phyloP scores from a whole-genome alignment of 805 yeast species.

The Starmerella vitae region DNA sequence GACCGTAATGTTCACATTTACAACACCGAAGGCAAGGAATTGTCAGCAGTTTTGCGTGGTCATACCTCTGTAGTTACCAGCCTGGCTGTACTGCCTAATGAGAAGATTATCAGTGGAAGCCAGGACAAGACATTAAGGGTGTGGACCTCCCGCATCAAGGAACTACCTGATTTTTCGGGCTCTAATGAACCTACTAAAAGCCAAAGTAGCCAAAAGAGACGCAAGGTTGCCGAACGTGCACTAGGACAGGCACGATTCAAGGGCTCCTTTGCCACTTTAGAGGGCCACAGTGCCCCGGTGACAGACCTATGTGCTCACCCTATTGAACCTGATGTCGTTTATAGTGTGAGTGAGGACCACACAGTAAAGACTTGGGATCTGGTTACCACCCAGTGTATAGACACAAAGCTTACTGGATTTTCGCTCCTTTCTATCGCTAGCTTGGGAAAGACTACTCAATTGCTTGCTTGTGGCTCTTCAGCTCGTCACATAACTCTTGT shows the following conservation, averaged over 20 bases:
- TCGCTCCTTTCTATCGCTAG: constrained; percentile 65
- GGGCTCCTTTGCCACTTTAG: constrained; percentile 65
- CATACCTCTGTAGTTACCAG: constrained; percentile 80
- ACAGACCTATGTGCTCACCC: constrained; percentile 68
- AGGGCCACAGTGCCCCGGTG: constrained; percentile 77
- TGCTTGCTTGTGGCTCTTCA: constrained; percentile 86
- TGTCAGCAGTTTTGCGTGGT: constrained; percentile 76
- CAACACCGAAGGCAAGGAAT: constrained; percentile 39
- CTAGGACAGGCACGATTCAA: constrained; percentile 56
- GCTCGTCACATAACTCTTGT: constrained; percentile 94
- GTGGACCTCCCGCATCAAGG: constrained; percentile 82
- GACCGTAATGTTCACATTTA: constrained; percentile 83
- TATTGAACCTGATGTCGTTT: constrained; percentile 65
- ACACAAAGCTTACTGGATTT: constrained; percentile 74
- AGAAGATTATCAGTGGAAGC: constrained; percentile 62
- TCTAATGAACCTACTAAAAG: constrained; percentile 31
- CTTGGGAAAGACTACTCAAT: constrained; percentile 45
- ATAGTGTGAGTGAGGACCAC: constrained; percentile 93
- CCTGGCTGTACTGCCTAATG: constrained; percentile 36
- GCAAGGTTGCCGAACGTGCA: constrained; percentile 66
- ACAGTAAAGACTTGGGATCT: constrained; percentile 94
- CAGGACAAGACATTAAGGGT: constrained; percentile 67
- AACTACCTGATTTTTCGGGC: constrained; percentile 48
- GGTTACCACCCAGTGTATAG: constrained; percentile 71
- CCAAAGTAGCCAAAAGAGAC: constrained; percentile 76